phyloP scores from a whole-genome alignment of 768 basidiomycete genomes.

The Gloeostereum incarnatum region DNA sequence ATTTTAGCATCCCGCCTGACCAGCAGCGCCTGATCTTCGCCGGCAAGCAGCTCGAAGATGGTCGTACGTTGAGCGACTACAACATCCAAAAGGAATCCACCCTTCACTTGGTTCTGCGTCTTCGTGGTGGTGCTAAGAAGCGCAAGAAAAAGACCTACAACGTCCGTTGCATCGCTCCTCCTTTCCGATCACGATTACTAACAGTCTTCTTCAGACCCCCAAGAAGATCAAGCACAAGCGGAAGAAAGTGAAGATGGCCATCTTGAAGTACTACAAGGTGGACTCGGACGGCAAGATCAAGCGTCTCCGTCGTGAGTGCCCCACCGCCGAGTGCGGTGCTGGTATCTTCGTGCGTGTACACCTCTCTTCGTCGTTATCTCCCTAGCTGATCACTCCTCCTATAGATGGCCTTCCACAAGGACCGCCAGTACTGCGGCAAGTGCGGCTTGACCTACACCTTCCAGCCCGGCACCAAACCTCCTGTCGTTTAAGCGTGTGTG shows the following conservation, averaged over 20 bases:
- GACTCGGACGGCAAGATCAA: conserved; percentile 99
- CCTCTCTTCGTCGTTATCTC: background rate
- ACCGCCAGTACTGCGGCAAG: conserved; percentile 97
- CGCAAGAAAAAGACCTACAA: conserved; percentile 99
- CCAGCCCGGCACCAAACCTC: conserved; percentile 72
- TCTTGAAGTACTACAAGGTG: conserved; percentile 99
- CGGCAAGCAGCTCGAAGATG: conserved; percentile 99
- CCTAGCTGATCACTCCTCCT: conserved; percentile 16
- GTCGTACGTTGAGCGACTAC: conserved; percentile 90
- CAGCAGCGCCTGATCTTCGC: conserved; percentile 99
- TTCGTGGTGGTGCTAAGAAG: conserved; percentile 99
- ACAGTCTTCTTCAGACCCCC: conserved; percentile 54
- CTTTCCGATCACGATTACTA: conserved; percentile 1
- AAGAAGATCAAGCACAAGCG: conserved; percentile 99
- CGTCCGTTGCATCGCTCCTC: conserved; percentile 30
- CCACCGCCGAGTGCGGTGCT: conserved; percentile 72
- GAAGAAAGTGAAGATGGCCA: conserved; percentile 99
- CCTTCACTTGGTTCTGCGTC: conserved; percentile 92
- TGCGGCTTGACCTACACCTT: conserved; percentile 86
- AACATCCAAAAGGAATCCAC: conserved; percentile 99
- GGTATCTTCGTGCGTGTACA: conserved; percentile 67
- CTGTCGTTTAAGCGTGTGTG: conserved; percentile 39
- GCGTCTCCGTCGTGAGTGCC: conserved; percentile 97
- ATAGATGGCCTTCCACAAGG: conserved; percentile 99
- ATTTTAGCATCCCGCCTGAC: conserved; percentile 73